Percentiles rank a stretch among this genome's conserved stretches.
Conservation (phyloP, 1,284 basidiomycete genomes). For the Leccinum angustisporum region DNA sequence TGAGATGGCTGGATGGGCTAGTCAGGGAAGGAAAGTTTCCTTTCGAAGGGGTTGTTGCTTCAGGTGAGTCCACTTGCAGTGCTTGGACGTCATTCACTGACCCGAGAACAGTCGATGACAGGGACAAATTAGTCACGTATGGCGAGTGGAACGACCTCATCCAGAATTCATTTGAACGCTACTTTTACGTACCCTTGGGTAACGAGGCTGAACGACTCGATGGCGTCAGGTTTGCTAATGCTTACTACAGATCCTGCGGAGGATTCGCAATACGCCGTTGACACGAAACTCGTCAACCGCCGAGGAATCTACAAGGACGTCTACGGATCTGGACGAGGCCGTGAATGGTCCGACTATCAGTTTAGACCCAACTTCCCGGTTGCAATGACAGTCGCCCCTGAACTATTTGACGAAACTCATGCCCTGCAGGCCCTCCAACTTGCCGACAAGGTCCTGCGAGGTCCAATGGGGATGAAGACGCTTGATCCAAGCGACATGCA, state of each 20-base stretch:
- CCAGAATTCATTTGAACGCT: conserved; percentile 85
- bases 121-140: conserved; percentile 78
- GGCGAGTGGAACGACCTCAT: conserved; percentile 87
- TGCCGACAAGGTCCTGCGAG: conserved; percentile 74
- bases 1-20: conserved; percentile 83
- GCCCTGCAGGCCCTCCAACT: conserved; percentile 78
- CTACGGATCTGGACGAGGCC: conserved; percentile 80
- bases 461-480: conserved; percentile 93
- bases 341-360: conserved; percentile 97
- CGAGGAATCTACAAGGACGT: conserved; percentile 99
- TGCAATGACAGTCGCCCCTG: conserved; percentile 96
- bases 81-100: conserved; percentile 14
- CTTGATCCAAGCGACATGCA: conserved; percentile 83
- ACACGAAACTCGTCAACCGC: conserved; percentile 77
- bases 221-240: conserved; percentile 3
- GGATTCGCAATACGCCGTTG: conserved; percentile 73
- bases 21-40: conserved; percentile 74
- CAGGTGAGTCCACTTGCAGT: conserved; percentile 50
- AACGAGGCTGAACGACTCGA: conserved; percentile 23
- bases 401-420: conserved; percentile 83
- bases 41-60: conserved; percentile 85
- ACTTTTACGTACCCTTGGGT: conserved; percentile 89
- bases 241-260: conserved; percentile 58
- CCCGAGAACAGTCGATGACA: conserved; percentile 62
- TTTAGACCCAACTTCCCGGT: conserved; percentile 91